These are phyloP conservation scores for Chytriomyces sp. DNA, from an alignment of 192 early-diverging fungal species.

Conservation along the genomic window DNA sequence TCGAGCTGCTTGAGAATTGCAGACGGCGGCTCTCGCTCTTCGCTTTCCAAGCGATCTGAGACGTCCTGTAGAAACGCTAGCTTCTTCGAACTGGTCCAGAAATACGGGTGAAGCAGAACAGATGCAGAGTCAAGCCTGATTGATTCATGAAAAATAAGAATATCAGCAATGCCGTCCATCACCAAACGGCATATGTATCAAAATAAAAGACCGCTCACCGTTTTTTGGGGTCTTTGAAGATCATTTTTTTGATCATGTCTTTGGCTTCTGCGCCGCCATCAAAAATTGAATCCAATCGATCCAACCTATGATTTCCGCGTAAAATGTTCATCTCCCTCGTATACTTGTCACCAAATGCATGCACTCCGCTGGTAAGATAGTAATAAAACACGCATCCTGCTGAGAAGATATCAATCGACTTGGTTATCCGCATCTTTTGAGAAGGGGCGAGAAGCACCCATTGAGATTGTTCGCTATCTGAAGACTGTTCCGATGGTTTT, in stretches of 20 bases:
- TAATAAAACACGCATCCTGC: slow-evolving; percentile 96
- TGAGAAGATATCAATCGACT: slow-evolving; percentile 94
- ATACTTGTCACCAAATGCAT: slow-evolving; percentile 94
- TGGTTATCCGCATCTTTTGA: slow-evolving; percentile 64
- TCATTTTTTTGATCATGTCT: slow-evolving; percentile 91
- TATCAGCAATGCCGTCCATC: background rate
- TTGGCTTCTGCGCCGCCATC: slow-evolving; percentile 82
- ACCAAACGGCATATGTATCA: background rate
- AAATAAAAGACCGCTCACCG: slow-evolving; percentile 53
- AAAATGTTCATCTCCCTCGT: slow-evolving; percentile 91
- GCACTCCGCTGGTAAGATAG: slow-evolving; percentile 83
- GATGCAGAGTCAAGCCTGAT: slow-evolving; percentile 74
- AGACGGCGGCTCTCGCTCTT: slow-evolving; percentile 75
- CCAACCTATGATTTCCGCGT: slow-evolving; percentile 72
- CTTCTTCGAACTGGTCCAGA: slow-evolving; percentile 86
- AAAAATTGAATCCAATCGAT: slow-evolving; percentile 70
- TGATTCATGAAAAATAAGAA: background rate
- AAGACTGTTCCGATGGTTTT: slow-evolving; percentile 23
- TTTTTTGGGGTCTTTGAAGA: slow-evolving; percentile 73
- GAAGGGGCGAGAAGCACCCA: slow-evolving; percentile 23
- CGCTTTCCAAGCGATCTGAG: slow-evolving; percentile 92
- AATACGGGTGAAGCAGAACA: slow-evolving; percentile 91
- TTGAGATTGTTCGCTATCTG: slow-evolving; percentile 12
- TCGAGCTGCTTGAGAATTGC: slow-evolving; percentile 71
- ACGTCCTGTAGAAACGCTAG: slow-evolving; percentile 92